Conservation (phyloP, 257 asterid species). For the Coffea eugenioides region DNA sequence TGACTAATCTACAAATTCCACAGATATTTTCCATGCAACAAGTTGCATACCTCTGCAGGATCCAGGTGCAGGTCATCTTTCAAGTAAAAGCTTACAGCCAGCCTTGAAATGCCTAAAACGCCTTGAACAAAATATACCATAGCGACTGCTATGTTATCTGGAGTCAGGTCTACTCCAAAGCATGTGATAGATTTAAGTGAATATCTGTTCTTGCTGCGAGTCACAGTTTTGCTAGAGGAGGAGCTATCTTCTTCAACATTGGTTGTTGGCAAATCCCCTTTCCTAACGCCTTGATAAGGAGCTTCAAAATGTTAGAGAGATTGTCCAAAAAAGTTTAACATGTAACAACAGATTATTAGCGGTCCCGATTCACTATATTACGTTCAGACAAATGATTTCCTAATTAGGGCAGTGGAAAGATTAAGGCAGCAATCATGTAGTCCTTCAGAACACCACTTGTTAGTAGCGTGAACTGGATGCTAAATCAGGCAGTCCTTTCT, state of each 20-base stretch:
- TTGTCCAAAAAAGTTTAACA: neutral
- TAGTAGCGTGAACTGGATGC: neutral
- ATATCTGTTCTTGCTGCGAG: slow-evolving; percentile 49
- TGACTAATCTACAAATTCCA: neutral
- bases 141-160: slow-evolving; percentile 94
- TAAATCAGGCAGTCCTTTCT: neutral
- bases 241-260: slow-evolving; percentile 47
- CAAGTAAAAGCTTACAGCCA: slow-evolving; percentile 93
- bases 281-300: slow-evolving; percentile 45
- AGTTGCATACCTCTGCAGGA: slow-evolving; percentile 89
- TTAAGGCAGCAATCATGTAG: neutral
- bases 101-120: slow-evolving; percentile 87
- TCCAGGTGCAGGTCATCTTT: slow-evolving; percentile 96
- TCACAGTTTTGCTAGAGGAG: slow-evolving; percentile 42
- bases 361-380: neutral
- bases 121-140: slow-evolving; percentile 99
- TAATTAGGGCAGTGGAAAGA: neutral
- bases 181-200: slow-evolving; percentile 48
- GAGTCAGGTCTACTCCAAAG: slow-evolving; percentile 87
- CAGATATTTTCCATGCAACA: neutral
- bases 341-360: neutral
- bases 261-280: slow-evolving; percentile 43
- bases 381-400: neutral
- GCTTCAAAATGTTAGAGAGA: neutral
- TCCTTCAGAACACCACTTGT: neutral